Evolutionary conservation across 768 basidiomycete species (phyloP).

Genomic region (Infundibulicybe gibba): DNA sequence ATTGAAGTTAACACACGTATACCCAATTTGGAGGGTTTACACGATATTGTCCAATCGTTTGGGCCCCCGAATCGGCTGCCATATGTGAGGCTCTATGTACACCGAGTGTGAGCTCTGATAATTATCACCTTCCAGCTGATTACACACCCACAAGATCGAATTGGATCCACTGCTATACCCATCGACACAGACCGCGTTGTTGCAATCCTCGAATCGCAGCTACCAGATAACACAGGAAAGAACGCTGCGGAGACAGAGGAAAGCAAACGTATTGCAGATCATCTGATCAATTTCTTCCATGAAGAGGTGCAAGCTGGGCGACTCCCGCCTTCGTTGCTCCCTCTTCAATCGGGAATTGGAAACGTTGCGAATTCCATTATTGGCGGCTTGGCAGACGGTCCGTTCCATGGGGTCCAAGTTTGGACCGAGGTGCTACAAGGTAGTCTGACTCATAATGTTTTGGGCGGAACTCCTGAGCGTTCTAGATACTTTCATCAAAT

Average conservation of each 20-base stretch:
- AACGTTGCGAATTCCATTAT: slow-evolving; percentile 49
- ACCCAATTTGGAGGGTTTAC: too few species aligned
- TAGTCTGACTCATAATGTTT: too few species aligned
- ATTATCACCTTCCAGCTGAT: slow-evolving; percentile 31
- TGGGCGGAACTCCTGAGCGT: too few species aligned
- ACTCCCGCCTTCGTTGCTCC: slow-evolving; percentile 36
- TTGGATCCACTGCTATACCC: slow-evolving; percentile 39
- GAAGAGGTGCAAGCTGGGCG: slow-evolving; percentile 37
- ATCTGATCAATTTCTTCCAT: slow-evolving; percentile 41
- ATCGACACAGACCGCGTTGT: slow-evolving; percentile 47
- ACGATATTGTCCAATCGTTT: too few species aligned
- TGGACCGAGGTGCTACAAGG: too few species aligned
- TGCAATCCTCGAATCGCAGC: slow-evolving; percentile 35
- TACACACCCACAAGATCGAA: slow-evolving; percentile 39
- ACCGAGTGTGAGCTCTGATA: not conserved
- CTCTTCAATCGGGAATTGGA: slow-evolving; percentile 44
- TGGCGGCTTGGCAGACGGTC: too few species aligned
- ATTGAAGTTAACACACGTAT: too few species aligned
- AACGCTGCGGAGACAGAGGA: slow-evolving; percentile 43
- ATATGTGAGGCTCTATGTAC: slow-evolving; percentile 22
- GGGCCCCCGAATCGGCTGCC: slow-evolving; percentile 40
- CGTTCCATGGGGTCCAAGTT: too few species aligned
- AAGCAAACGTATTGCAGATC: slow-evolving; percentile 36
- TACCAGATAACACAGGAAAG: slow-evolving; percentile 41
- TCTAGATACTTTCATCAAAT: too few species aligned